Evolutionary conservation across 2,329 filamentous ascomycete genomes (phyloP), one percentile per base, ranked within the genome.

Genomic region (Verticillium dahliae): DNA sequence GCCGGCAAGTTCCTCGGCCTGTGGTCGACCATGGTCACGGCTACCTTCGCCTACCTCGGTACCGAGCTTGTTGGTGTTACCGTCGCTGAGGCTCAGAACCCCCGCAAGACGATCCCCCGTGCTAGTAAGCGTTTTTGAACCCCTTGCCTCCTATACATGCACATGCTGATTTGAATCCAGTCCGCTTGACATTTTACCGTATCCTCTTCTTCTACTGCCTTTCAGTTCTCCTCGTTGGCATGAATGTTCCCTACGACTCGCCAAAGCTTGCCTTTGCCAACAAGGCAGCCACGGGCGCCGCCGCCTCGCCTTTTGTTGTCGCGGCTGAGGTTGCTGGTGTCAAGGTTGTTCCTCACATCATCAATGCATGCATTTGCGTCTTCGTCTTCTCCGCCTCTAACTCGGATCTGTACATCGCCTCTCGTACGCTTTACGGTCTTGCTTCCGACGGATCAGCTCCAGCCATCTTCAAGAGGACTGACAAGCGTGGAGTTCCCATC

Each of bases 181-280:
- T 92, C 79, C 89, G 87, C 72, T 81, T 92, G 58, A 92, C 90
- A 67, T 93, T 93, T 75, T 93, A 85, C 78, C 90, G 90, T 62
- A 93, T 94, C 72, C 75, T 91, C 66, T 79, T 93, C 77, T 94
- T 94, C 80, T 94, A 94, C 79, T 81, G 87, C 68, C 74, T 91
- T 62, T 87, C 84, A 27, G 88, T 92, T 39, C 81, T 94, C 59
- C 81, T 93, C 59, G 79, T 94, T 60, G 90, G 90, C 69, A 90
- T 91, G 82, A 81, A 89, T 59, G 88, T 94, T 4, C 89, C 89
- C 1, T 93, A 90, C 79, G 76, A 93, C 79, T 84, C 83, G 45
- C 0, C 65, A 0, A 73, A 84, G 0, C 85, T 92, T 5, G 74
- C 77, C 27, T 87, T 88, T 65, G 85, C 86, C 67, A 84, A 78